Percentiles rank a stretch among this genome's conserved stretches.
Evolutionary conservation across 495 filamentous ascomycete species (phyloP).

Genomic region (Penicillium fimorum): DNA sequence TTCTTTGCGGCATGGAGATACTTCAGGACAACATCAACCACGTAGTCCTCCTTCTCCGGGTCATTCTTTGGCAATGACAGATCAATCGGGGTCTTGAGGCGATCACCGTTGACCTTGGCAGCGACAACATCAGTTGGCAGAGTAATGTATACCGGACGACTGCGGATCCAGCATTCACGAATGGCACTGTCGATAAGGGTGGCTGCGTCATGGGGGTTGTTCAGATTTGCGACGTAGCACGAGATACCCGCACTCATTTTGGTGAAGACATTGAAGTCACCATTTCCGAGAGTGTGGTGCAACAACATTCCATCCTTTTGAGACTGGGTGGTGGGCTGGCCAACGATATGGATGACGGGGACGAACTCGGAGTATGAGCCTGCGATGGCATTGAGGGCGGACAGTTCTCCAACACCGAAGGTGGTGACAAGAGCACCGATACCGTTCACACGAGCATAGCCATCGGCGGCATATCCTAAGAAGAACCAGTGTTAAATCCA

Average conservation of each 20-base stretch:
- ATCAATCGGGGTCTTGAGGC: constrained; percentile 68
- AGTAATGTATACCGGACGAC: constrained; percentile 79
- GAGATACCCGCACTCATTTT: constrained; percentile 74
- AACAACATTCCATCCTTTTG: constrained; percentile 63
- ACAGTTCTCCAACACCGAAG: constrained; percentile 70
- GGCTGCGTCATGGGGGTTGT: constrained; percentile 65
- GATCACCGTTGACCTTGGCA: constrained; percentile 72
- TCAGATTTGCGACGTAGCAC: constrained; percentile 65
- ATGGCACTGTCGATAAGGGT: constrained; percentile 77
- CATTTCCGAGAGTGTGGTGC: constrained; percentile 92
- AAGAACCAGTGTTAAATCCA: neutral
- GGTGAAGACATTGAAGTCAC: constrained; percentile 81
- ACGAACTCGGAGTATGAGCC: constrained; percentile 63
- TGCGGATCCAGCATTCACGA: constrained; percentile 71
- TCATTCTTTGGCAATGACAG: constrained; percentile 64
- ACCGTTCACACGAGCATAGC: constrained; percentile 68
- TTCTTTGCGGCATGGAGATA: constrained; percentile 73
- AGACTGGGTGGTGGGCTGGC: constrained; percentile 52
- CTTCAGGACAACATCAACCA: constrained; percentile 75
- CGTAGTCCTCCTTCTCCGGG: constrained; percentile 73
- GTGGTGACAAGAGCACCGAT: constrained; percentile 65
- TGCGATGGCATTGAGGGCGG: constrained; percentile 65
- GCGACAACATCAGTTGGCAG: constrained; percentile 83
- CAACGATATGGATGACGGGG: constrained; percentile 64
- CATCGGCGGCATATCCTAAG: constrained; percentile 69